phyloP scores from a whole-genome alignment of 306 rosid species.

The Castanea mollissima region DNA sequence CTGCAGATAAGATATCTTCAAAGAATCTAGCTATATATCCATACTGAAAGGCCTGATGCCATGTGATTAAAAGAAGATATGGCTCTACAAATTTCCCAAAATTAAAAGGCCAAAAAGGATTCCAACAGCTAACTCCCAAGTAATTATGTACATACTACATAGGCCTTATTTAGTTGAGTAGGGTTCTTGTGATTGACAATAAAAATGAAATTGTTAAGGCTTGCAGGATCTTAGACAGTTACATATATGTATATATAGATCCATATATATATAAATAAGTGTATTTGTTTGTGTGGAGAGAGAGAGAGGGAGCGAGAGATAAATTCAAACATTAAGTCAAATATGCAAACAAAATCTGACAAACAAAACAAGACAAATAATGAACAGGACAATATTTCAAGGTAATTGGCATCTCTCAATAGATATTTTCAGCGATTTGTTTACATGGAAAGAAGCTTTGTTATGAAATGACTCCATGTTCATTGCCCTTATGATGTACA shows the following conservation, averaged over 20 bases:
- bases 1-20: conserved; percentile 3
- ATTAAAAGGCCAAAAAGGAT: neutral
- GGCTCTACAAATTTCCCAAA: conserved; percentile 2
- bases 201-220: too few relatives aligned
- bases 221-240: too few relatives aligned
- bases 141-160: too few relatives aligned
- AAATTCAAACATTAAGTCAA: neutral
- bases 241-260: too few relatives aligned
- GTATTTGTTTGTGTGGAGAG: too few relatives aligned
- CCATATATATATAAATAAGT: too few relatives aligned
- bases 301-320: too few relatives aligned
- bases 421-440: neutral
- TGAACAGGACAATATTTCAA: neutral
- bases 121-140: too few relatives aligned
- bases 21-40: conserved; percentile 5
- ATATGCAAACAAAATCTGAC: neutral
- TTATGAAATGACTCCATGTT: neutral
- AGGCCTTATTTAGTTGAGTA: too few relatives aligned
- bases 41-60: neutral
- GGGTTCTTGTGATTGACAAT: too few relatives aligned
- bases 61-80: neutral
- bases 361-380: neutral
- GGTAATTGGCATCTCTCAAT: neutral
- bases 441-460: neutral
- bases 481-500: neutral